These are phyloP conservation scores for Psophocarpus tetragonolobus DNA, from an alignment of 306 rosid species.

Conservation along the genomic window DNA sequence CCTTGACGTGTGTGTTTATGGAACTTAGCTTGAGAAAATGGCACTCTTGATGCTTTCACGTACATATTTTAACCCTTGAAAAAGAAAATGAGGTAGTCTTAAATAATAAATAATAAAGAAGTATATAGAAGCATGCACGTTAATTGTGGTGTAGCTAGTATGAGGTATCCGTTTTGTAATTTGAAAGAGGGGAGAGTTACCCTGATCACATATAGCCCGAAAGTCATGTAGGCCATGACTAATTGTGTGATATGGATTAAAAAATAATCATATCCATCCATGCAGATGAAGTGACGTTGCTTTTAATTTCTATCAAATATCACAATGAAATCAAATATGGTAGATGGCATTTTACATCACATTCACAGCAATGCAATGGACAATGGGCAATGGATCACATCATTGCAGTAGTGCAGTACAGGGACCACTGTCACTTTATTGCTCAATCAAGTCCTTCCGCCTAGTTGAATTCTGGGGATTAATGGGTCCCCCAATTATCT, in stretches of 20 bases:
- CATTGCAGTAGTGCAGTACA: neutral
- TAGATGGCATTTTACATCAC: constrained; percentile 23
- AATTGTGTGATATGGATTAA: neutral
- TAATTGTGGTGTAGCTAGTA: neutral
- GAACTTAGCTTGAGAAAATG: no score
- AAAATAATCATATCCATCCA: neutral
- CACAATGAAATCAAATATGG: neutral
- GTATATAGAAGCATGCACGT: neutral
- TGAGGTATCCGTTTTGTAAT: neutral
- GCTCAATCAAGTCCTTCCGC: neutral
- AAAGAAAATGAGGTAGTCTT: neutral
- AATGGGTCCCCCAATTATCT: neutral
- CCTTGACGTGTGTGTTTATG: no score
- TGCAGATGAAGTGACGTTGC: neutral
- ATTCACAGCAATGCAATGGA: no score
- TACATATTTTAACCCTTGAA: neutral
- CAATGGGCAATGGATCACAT: constrained; percentile 20
- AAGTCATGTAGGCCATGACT: constrained; percentile 4
- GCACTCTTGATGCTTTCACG: neutral
- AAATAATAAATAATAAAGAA: no score
- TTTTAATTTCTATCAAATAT: neutral
- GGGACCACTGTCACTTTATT: constrained; percentile 11
- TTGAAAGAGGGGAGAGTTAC: neutral
- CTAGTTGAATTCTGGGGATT: neutral
- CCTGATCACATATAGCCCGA: neutral